Evolutionary conservation across 768 basidiomycete genomes (phyloP), one percentile per base, ranked within the genome.

Genomic region (Agaricus subrufescens): DNA sequence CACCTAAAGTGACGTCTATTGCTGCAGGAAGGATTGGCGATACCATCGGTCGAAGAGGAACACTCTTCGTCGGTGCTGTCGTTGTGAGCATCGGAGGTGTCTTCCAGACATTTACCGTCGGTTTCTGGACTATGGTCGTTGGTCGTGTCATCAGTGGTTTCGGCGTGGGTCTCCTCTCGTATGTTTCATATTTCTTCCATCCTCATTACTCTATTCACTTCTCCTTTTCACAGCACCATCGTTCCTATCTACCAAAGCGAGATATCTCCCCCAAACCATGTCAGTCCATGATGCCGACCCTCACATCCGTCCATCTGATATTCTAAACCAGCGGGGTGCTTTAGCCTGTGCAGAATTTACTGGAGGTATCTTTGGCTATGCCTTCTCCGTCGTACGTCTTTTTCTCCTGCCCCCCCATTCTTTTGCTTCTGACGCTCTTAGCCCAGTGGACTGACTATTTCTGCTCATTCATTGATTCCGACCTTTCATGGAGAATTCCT

Each of bases 261-360:
- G 75, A 91, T 95, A 43, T 92, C 89, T 4, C 92, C 92, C 23
- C 89, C 94, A 2, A 78, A 84, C 62, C 90, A 94, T 73, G 90
- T 87, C 63, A 38, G 80, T 65, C 38, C 34, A 10, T 23, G 44
- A 25, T 10, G 44, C 11, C 26, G 30, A 7, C 30, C 40, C n/a
- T 39, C 25, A 3, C 23, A 14, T 39, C 23, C 25, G 1, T 5
- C 12, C 53, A 49, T 52, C 39, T 58, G 6, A 23, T 14, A 4
- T 46, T 34, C 40, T 25, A 11, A 46, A 19, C 6, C 38, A 94
- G 85, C 79, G 93, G 64, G 94, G 93, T 40, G 84, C 87, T 27
- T 76, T 95, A 42, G 93, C 91, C 1, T 93, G 91, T 62, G 91
- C 92, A 74, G 93, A 95, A 63, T 95, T 94, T 65, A 94, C 93